Evolutionary conservation across 805 yeast species (phyloP), one percentile per base, ranked within the genome.

Genomic region (Lachancea mirantina): DNA sequence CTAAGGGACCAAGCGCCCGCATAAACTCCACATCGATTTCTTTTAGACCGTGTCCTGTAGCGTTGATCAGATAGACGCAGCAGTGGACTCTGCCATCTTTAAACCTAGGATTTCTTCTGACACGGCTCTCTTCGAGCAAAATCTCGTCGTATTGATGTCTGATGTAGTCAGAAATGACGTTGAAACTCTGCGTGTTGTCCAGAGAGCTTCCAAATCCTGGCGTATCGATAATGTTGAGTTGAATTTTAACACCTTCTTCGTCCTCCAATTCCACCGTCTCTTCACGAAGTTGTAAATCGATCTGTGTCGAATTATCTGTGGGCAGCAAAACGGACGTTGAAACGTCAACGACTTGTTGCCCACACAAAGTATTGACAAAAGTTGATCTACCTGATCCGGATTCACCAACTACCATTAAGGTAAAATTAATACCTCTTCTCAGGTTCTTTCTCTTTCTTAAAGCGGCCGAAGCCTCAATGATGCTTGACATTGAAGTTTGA

Each of bases 301-400:
- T 59, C 30, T 67, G 73, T 1, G 66, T 58, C 6, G 64, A 52
- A 3, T 51, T 53, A 43, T 78, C 84, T 22, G 78, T 76, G 17
- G 70, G 68, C 17, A 66, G 49, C 39, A 69, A 56, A 9, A 71
- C 64, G 1, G 85, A 76, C 19, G 78, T 70, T 2, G 83, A 73
- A 1, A 77, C 68, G 25, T 81, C 84, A 8, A 82, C 89, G 23
- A 87, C 87, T 46, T 81, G 77, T 43, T 87, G 92, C 39, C 83
- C 95, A 62, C 96, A 87, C 34, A 87, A 67, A 22, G 94, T 81
- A 63, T 88, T 87, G 55, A 88, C 84, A 49, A 87, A 80, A 4
- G 95, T 87, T n/a, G 95, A 81, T 55, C 95, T 73, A 11, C 96
- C 96, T 28, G 77, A 65, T 2, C 96, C 96, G 28, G 79, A 74